Conservation (phyloP, 805 yeast species). For the Nakazawaea ambrosiae region DNA sequence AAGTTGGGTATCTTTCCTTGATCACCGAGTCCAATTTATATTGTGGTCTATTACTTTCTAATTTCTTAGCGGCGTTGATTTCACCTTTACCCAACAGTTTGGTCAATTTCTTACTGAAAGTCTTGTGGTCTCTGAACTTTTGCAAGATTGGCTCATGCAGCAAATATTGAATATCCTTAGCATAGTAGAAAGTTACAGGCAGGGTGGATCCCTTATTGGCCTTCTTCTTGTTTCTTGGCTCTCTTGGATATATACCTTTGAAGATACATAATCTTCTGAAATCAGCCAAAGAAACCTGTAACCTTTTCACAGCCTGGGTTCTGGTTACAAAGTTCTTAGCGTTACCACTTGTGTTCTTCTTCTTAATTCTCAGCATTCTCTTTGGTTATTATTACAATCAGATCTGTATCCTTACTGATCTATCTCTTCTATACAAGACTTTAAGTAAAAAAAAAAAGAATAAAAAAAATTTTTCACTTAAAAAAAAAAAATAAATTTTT, state of each 20-base stretch:
- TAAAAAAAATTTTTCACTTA: neutral
- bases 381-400: neutral
- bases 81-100: conserved; percentile 91
- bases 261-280: conserved; percentile 95
- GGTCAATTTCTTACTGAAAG: conserved; percentile 85
- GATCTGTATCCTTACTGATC: neutral
- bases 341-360: conserved; percentile 79
- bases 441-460: neutral
- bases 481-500: neutral
- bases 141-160: conserved; percentile 90
- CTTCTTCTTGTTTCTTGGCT: conserved; percentile 91
- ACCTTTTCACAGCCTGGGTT: conserved; percentile 86
- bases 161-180: conserved; percentile 90
- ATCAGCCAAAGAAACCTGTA: conserved; percentile 92
- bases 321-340: conserved; percentile 91
- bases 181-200: conserved; percentile 88
- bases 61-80: conserved; percentile 75
- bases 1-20: conserved; percentile 93
- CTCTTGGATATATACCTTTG: conserved; percentile 97
- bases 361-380: conserved; percentile 60
- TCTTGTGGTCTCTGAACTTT: conserved; percentile 92
- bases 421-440: neutral
- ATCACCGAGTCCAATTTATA: conserved; percentile 86
- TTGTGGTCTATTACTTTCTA: conserved; percentile 74
- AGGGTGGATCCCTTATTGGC: conserved; percentile 98